Evolutionary conservation across 2,329 filamentous ascomycete genomes (phyloP), one percentile per base, ranked within the genome.

Genomic region (Stachybotrys elegans): DNA sequence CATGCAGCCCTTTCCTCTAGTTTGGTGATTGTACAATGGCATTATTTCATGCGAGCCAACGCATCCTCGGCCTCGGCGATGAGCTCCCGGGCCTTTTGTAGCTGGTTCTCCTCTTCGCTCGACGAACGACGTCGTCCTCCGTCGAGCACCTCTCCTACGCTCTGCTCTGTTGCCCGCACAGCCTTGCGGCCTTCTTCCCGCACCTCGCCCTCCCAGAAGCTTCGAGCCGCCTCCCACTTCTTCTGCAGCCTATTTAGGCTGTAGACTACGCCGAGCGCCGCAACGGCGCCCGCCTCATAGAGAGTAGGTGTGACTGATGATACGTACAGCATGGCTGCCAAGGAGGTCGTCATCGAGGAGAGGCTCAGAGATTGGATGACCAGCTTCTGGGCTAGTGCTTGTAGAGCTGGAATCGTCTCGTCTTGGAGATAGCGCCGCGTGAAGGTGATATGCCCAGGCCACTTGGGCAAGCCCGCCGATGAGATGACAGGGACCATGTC

Each of bases 351-450:
- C 4, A 86, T 67, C 5, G 81, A 79, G 0, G 87, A 86, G 0
- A 88, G 88, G 42, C 82, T 84, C 1, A 88, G 67, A 1, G 87
- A 86, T 56, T 90, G 83, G 5, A 94, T 60, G 5, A 95, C 81
- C 2, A 91, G 77, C 45, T 75, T 79, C 62, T 91, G 86, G 1
- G 85, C 84, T 1, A 88, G 69, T 2, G 84, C 81, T 57, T 89
- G 86, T 4, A 91, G 69, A 2, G 82, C 79, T 2, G 84, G 83
- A 3, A 90, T 75, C 0, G 83, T 87, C 47, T 79, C 74, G n/a
- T 73, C 66, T 34, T 82, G 73, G 3, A 90, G 75, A 50, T 81
- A 80, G 27, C 75, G 69, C n/a, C 90, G 80, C 7, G 84, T 83
- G 21, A 78, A 74, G 13, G 84, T 72, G 47, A 96, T 92, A 46